Base-by-base conservation (phyloP, 768 basidiomycete species). In the Strobilomyces dryophilus region DNA sequence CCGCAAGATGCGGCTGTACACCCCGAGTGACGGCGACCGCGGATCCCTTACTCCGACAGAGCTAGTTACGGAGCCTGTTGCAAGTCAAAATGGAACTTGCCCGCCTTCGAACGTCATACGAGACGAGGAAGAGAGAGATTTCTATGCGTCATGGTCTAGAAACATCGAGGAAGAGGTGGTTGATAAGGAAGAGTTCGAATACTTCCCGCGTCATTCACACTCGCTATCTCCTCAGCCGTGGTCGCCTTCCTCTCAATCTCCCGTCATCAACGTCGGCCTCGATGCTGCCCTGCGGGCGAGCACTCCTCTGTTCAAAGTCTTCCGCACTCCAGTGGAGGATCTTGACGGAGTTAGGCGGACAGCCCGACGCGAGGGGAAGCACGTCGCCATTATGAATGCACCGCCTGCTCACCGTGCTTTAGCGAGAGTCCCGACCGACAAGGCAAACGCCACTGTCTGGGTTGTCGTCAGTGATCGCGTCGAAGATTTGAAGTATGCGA, bases 251-350 rank as follows among this genome's bases (percentile, higher is more conserved):
- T 66, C 67, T 45, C 62, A 66, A 36, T 52, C 67, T 9, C 55
- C 54, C 8, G 49, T 59, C 52, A 57, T 58, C 29, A 68, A 70
- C 10, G 41, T 61, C 37, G 66, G 55, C 42, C 59, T 69, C 14
- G 52, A 60, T 29, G 59, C 64, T 29, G 66, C 54, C 9, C 57
- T 69, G 20, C 64, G 59, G 31, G 61, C 54, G 12, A 70, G 70
- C 35, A 71, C 70, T 6, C 68, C 68, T 29, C 45, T 71, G 12
- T 71, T 70, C 55, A 68, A 67, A 27, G 64, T 71, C 11, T 69
- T 71, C 41, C 58, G 70, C 12, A 69, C 67, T 4, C 68, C 70
- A 18, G 47, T 58, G 11, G 55, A 60, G 47, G 70, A 70, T 26
- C 53, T 69, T 14, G 58, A 66, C 15, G 50, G 51, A 31, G 45